These are phyloP conservation scores for Phialemoniopsis sp. DNA, from an alignment of 2,329 filamentous ascomycete genomes.

Conservation along the genomic window DNA sequence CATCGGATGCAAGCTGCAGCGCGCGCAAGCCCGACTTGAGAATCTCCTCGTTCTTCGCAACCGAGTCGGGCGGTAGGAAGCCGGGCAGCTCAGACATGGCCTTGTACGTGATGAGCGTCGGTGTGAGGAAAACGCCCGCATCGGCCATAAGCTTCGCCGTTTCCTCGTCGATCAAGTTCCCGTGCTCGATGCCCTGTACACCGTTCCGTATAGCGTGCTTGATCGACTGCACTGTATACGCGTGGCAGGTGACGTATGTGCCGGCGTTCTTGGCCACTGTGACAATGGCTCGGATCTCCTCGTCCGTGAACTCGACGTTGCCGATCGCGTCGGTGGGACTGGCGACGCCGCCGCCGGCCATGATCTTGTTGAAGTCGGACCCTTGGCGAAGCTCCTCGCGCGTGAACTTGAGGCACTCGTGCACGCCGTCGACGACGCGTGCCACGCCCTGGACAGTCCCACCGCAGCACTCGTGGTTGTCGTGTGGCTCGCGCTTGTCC, in stretches of 20 bases:
- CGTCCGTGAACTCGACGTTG: constrained; percentile 45
- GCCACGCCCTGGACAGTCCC: constrained; percentile 32
- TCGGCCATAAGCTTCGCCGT: constrained; percentile 46
- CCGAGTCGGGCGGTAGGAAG: constrained; percentile 37
- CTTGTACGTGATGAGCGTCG: constrained; percentile 48
- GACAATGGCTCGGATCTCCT: constrained; percentile 47
- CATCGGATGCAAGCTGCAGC: constrained; percentile 42
- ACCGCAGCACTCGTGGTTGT: constrained; percentile 38
- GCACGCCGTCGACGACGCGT: constrained; percentile 39
- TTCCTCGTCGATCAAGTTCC: constrained; percentile 34
- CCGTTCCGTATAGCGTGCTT: constrained; percentile 46
- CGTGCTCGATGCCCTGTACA: constrained; percentile 45
- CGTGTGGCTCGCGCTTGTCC: constrained; percentile 36
- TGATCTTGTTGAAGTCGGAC: constrained; percentile 54
- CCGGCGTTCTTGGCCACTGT: constrained; percentile 38
- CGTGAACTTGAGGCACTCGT: constrained; percentile 42
- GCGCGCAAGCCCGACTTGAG: constrained; percentile 39
- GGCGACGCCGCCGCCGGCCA: constrained; percentile 48
- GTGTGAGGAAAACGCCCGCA: constrained; percentile 44
- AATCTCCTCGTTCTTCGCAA: constrained; percentile 46
- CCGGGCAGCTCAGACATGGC: constrained; percentile 36
- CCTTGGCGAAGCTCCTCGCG: constrained; percentile 46
- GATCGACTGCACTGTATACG: constrained; percentile 46
- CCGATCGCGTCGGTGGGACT: constrained; percentile 45
- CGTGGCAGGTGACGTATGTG: constrained; percentile 49